Evolutionary conservation across 805 yeast genomes (phyloP), one percentile per base, ranked within the genome.

Genomic region (Sugiyamaella lignohabitans): DNA sequence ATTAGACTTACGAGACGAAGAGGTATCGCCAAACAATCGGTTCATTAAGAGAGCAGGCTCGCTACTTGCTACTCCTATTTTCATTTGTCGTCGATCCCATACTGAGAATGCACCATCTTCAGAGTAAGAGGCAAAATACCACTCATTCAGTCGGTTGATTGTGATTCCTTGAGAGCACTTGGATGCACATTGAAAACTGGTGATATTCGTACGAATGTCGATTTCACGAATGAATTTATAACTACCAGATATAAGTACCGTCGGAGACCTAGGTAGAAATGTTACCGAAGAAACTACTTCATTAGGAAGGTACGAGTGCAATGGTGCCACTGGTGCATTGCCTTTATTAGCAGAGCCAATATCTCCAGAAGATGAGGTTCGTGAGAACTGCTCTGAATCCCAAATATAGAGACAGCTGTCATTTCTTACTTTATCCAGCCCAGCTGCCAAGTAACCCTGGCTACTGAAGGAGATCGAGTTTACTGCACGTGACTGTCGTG

Each of bases 41-140:
- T 43, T 54, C 65, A 34, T 45, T 38, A 39, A 30, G 38, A 54
- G 34, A 8, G 54, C 47, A 6, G 61, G 59, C 32, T 53, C 53
- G 29, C 53, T 36, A 35, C 51, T 36, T 6, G 48, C 40, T n/a
- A 43, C 32, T 29, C 43, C 53, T 16, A 50, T 38, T 5, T 51
- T 47, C 43, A 66, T 43, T 48, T 59, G 59, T 5, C 68, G 55
- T 11, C 68, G 54, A 45, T 65, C 69, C 69, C 71, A 89, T 5
- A 89, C 71, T 0, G 91, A 82, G 42, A 88, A 66, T 0, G 93
- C 77, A 1, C 96, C 95, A 58, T 85, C 91, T 55, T 88, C 96
- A 43, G 86, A 78, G 52, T 77, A 77, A 0, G 94, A 80, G 16
- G 87, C 78, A 62, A 89, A 86, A 51, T 76, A 72, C 62, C 77